phyloP scores from a whole-genome alignment of 306 rosid genomes.

The Casuarina cunninghamiana region DNA sequence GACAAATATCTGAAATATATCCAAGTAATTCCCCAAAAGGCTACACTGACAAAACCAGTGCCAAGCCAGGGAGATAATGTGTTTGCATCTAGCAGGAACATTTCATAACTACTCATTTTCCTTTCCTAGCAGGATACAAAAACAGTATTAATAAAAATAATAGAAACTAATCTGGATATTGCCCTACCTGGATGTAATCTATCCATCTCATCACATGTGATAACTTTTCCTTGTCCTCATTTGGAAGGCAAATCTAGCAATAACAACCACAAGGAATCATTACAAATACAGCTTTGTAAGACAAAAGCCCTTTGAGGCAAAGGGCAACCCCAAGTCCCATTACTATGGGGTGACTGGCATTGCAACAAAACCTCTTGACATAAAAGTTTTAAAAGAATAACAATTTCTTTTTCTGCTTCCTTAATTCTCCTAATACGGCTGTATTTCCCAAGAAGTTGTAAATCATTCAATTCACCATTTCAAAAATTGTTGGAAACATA shows the following conservation, averaged over 20 bases:
- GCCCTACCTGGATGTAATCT: conserved; percentile 78
- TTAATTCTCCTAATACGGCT: background rate
- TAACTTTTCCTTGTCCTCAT: conserved; percentile 52
- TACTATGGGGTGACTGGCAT: background rate
- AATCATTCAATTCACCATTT: background rate
- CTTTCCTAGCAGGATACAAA: background rate
- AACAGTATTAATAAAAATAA: background rate
- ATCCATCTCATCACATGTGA: conserved; percentile 83
- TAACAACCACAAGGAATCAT: conserved; percentile 41
- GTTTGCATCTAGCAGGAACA: background rate
- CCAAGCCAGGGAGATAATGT: background rate
- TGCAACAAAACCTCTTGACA: background rate
- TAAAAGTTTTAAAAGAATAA: background rate
- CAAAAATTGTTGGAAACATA: background rate
- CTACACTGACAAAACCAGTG: background rate
- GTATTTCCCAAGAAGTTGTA: background rate
- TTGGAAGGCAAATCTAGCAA: conserved; percentile 68
- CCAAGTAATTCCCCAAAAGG: background rate
- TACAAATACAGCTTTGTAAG: conserved; percentile 11
- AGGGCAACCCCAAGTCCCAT: background rate
- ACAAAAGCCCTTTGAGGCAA: background rate
- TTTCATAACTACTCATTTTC: background rate
- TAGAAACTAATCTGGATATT: background rate
- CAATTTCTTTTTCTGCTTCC: background rate
- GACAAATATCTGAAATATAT: background rate